Evolutionary conservation across 345 rosid species (phyloP).

Genomic region (Citrus maxima): DNA sequence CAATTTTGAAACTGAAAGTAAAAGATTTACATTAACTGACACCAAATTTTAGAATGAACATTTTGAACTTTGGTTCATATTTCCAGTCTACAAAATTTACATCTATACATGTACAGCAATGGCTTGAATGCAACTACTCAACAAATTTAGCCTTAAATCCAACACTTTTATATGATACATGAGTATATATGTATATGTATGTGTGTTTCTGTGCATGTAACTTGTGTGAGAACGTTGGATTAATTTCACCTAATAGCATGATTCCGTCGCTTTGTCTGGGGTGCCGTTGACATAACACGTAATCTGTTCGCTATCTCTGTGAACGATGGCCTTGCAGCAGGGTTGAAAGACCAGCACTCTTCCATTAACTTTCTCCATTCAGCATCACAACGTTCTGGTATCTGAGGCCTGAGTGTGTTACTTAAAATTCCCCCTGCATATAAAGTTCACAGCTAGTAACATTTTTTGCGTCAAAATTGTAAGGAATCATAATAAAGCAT

Average conservation of each 20-base stretch:
- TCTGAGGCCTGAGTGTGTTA: slow-evolving; percentile 68
- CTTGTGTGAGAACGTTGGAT: neutral
- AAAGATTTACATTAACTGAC: too few relatives aligned
- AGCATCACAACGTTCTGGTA: slow-evolving; percentile 65
- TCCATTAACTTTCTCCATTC: slow-evolving; percentile 83
- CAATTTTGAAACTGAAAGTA: too few relatives aligned
- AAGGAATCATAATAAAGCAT: neutral
- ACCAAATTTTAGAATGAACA: too few relatives aligned
- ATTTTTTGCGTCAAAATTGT: neutral
- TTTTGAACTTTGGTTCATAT: too few relatives aligned
- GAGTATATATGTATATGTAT: neutral
- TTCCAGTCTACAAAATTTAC: slow-evolving; percentile 1
- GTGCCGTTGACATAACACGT: slow-evolving; percentile 46
- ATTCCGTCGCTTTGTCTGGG: slow-evolving; percentile 48
- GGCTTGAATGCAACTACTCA: neutral
- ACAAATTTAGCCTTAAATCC: neutral
- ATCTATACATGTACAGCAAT: neutral
- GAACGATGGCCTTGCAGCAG: slow-evolving; percentile 68
- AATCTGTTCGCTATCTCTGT: slow-evolving; percentile 68
- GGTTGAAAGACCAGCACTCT: slow-evolving; percentile 82
- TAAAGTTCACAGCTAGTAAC: slow-evolving; percentile 3
- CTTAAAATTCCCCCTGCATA: slow-evolving; percentile 82
- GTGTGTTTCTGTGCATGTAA: neutral
- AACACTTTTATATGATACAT: neutral
- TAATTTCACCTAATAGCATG: slow-evolving; percentile 17